Percentiles rank a stretch among this genome's conserved stretches.
Conservation (phyloP, 371 early-diverging fungal genomes). For the Haplosporangium sp. region DNA sequence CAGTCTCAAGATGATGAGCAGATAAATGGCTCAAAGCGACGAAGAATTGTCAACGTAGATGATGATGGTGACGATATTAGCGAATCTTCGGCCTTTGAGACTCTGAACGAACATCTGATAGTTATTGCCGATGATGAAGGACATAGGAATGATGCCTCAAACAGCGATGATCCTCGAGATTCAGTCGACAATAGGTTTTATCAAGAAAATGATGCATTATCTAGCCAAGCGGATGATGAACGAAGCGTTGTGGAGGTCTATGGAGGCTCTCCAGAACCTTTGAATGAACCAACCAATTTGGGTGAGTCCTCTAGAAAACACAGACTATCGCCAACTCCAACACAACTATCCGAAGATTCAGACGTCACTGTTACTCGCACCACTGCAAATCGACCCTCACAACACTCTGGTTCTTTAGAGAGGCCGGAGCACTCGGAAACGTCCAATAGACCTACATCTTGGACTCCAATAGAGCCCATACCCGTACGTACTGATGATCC, state of each 20-base stretch:
- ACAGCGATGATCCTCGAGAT: not conserved
- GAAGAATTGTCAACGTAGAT: constrained; percentile 13
- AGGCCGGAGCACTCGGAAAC: not conserved
- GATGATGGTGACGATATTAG: constrained; percentile 9
- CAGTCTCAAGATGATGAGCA: constrained; percentile 5
- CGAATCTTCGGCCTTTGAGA: not conserved
- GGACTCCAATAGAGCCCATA: not conserved
- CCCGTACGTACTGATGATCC: constrained; percentile 9
- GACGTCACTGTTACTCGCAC: constrained; percentile 19
- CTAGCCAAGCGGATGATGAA: constrained; percentile 19
- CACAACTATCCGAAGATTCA: constrained; percentile 15
- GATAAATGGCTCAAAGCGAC: constrained; percentile 4
- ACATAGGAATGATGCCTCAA: not conserved
- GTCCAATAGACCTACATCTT: not conserved
- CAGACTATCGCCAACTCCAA: constrained; percentile 8
- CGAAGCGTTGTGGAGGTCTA: constrained; percentile 23
- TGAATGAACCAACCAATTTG: not conserved
- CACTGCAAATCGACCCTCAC: not conserved
- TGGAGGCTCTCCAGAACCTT: constrained; percentile 12
- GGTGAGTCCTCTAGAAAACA: not conserved
- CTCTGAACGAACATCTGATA: constrained; percentile 2
- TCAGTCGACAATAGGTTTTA: not conserved
- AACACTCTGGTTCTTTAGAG: not conserved
- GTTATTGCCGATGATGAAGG: constrained; percentile 30
- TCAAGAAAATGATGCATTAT: constrained; percentile 6